Evolutionary conservation across 345 rosid genomes (phyloP).

Genomic region (Eutrema japonicum): DNA sequence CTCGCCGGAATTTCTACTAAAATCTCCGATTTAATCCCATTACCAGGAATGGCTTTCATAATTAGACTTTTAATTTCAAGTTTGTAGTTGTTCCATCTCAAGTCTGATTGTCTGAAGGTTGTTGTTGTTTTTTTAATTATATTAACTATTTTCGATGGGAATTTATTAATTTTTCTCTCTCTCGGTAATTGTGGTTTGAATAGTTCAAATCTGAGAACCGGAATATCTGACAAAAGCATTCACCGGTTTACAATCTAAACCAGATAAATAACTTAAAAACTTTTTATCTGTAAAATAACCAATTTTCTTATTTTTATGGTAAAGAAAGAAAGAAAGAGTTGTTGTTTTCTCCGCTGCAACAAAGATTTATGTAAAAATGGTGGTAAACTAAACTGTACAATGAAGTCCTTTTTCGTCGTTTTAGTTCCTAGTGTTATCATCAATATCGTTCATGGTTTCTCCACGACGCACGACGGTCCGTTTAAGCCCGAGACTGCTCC

Average conservation of each 20-base stretch:
- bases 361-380: conserved; percentile 24
- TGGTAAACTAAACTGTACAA: conserved; percentile 23
- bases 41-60: background rate
- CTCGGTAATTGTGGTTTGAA: conserved; percentile 1
- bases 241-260: conserved; percentile 30
- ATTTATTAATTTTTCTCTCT: background rate
- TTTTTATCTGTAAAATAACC: background rate
- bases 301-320: background rate
- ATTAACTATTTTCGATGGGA: background rate
- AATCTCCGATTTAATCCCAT: background rate
- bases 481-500: conserved; percentile 71
- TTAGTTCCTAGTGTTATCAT: background rate
- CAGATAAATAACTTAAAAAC: background rate
- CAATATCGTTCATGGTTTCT: conserved; percentile 40
- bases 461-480: conserved; percentile 77
- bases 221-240: background rate
- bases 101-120: background rate
- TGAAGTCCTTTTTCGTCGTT: conserved; percentile 11
- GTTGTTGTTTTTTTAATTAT: conserved; percentile 17
- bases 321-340: background rate
- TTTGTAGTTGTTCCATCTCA: conserved; percentile 16
- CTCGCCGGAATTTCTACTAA: conserved; percentile 20
- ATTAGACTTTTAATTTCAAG: background rate
- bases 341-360: conserved; percentile 34
- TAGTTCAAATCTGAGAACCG: conserved; percentile 3